Conservation (phyloP, 257 asterid genomes). For the Pogostemon cablin region DNA sequence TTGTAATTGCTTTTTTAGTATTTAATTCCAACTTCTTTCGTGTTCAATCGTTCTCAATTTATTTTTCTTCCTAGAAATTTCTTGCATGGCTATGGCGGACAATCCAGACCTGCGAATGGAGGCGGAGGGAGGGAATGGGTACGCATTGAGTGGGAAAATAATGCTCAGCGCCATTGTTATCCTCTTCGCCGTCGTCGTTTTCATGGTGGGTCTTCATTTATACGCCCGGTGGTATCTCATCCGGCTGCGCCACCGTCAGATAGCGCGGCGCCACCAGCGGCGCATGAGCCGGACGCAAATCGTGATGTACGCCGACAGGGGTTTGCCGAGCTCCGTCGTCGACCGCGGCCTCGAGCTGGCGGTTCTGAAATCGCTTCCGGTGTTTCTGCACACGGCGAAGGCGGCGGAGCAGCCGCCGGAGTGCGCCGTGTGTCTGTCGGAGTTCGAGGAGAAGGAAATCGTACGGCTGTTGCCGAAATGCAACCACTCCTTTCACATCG, state of each 20-base stretch:
- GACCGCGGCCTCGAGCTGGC: conserved; percentile 63
- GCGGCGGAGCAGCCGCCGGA: conserved; percentile 46
- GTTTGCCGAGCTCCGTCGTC: conserved; percentile 29
- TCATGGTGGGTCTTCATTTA: conserved; percentile 65
- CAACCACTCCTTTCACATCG: conserved; percentile 65
- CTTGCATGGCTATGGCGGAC: conserved; percentile 23
- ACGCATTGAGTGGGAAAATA: conserved; percentile 66
- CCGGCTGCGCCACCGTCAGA: conserved; percentile 56
- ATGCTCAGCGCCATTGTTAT: conserved; percentile 66
- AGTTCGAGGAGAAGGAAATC: conserved; percentile 65
- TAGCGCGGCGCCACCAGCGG: conserved; percentile 57
- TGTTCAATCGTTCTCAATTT: background rate
- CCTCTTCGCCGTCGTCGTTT: conserved; percentile 58
- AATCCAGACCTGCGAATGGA: background rate
- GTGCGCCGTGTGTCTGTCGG: conserved; percentile 83
- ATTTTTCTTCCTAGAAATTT: background rate
- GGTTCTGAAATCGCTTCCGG: conserved; percentile 62
- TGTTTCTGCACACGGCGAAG: conserved; percentile 42
- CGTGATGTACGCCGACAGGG: conserved; percentile 50
- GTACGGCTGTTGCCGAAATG: conserved; percentile 71
- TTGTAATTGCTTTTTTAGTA: background rate
- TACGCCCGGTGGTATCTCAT: conserved; percentile 62
- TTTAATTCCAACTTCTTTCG: background rate
- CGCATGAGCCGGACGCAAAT: conserved; percentile 48
- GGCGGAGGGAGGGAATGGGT: conserved; percentile 33